These are phyloP conservation scores for Elymus sibiricus DNA, from an alignment of 176 grass and related monocot genomes.

Conservation along the genomic window DNA sequence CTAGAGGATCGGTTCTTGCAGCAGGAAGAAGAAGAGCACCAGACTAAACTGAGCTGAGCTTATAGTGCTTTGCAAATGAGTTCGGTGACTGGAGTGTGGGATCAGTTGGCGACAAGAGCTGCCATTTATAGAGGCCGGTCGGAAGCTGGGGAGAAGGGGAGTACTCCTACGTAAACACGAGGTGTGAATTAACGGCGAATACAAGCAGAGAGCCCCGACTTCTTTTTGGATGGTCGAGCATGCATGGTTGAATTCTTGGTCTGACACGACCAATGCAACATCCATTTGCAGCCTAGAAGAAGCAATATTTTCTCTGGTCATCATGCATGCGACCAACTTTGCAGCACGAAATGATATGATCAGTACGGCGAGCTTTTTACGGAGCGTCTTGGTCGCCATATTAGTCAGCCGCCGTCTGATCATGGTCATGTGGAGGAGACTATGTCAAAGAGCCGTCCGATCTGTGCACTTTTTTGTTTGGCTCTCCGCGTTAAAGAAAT, in stretches of 20 bases:
- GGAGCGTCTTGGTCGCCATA: background rate
- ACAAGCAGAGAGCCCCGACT: background rate
- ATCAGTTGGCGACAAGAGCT: background rate
- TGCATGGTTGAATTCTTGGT: background rate
- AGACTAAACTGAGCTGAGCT: background rate
- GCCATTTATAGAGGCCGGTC: conserved; percentile 30
- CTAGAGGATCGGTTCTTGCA: background rate
- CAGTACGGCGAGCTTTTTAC: background rate
- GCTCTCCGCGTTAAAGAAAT: background rate
- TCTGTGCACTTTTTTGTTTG: background rate
- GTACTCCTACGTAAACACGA: background rate
- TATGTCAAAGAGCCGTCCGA: background rate
- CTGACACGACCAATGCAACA: background rate
- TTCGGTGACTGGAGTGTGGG: background rate
- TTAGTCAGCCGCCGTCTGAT: background rate
- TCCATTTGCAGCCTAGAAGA: background rate
- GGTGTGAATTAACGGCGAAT: background rate
- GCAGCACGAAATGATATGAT: background rate
- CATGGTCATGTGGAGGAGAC: background rate
- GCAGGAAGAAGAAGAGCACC: background rate
- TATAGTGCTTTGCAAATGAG: background rate
- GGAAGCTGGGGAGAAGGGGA: background rate
- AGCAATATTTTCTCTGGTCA: background rate
- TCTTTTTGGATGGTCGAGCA: background rate
- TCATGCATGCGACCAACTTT: background rate